These are phyloP conservation scores for Paratinospora sagittata DNA, from an alignment of 164 flowering plant species.

Conservation along the genomic window DNA sequence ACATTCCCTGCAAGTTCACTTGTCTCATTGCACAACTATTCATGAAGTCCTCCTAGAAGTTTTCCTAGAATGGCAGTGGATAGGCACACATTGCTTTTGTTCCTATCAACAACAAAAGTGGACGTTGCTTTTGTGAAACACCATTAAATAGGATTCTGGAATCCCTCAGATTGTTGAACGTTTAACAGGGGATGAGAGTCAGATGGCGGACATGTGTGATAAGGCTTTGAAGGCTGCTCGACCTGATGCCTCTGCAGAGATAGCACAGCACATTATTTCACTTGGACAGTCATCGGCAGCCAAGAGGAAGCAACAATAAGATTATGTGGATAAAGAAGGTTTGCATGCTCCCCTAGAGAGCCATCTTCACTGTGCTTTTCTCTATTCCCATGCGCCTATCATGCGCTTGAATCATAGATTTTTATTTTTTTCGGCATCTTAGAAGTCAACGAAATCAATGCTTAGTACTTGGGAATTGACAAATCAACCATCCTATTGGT, in stretches of 20 bases:
- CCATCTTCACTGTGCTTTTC: background rate
- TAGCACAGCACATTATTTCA: constrained; percentile 48
- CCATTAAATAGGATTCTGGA: background rate
- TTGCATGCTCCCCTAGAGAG: background rate
- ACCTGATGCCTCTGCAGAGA: constrained; percentile 56
- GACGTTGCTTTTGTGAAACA: background rate
- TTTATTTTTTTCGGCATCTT: background rate
- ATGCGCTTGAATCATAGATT: background rate
- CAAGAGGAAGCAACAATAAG: constrained; percentile 7
- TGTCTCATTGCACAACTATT: too few species aligned
- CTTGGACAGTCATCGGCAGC: constrained; percentile 26
- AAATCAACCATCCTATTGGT: too few species aligned
- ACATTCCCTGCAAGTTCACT: too few species aligned
- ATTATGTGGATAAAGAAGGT: background rate
- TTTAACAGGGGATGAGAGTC: constrained; percentile 43
- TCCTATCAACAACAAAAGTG: too few species aligned
- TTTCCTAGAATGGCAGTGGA: background rate
- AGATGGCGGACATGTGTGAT: constrained; percentile 50
- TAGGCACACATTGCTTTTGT: background rate
- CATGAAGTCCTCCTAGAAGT: background rate
- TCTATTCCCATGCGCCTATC: background rate
- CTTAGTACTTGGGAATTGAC: background rate
- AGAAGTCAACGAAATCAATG: background rate
- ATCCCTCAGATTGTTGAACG: constrained; percentile 1
- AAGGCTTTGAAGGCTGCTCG: constrained; percentile 57